phyloP scores from a whole-genome alignment of 2,329 filamentous ascomycete species.

The Arthrobotrys conoides region DNA sequence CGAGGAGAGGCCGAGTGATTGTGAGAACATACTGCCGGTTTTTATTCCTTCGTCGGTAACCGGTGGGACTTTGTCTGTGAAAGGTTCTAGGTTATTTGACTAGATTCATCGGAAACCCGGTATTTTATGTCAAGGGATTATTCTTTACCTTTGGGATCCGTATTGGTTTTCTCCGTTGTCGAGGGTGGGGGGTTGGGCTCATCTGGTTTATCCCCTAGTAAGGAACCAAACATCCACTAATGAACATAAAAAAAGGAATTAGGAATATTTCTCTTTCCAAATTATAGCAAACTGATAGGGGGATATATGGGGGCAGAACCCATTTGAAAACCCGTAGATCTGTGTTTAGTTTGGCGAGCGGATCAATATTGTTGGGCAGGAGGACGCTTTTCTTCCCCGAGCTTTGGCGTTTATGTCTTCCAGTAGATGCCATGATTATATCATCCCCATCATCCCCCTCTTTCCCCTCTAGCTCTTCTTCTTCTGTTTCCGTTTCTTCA shows the following conservation, averaged over 20 bases:
- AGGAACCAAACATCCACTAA: not conserved
- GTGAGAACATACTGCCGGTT: slow-evolving; percentile 1
- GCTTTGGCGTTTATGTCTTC: not conserved
- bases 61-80: not conserved
- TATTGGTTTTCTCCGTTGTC: not conserved
- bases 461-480: not conserved
- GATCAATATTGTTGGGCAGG: not conserved
- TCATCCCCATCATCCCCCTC: not conserved
- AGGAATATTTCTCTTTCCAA: too few species aligned
- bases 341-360: not conserved
- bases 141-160: not conserved
- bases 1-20: not conserved
- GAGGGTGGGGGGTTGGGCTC: too few species aligned
- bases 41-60: not conserved
- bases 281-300: too few species aligned
- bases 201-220: not conserved
- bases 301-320: too few species aligned
- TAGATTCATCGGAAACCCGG: not conserved
- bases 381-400: not conserved
- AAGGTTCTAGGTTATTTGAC: not conserved
- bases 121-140: not conserved
- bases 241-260: too few species aligned
- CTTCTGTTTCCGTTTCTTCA: not conserved
- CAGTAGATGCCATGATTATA: not conserved
- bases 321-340: not conserved